Percentiles rank a stretch among this genome's conserved stretches.
phyloP scores from a whole-genome alignment of 1,139 yeast species.

The Blastobotrys ciferrii region DNA sequence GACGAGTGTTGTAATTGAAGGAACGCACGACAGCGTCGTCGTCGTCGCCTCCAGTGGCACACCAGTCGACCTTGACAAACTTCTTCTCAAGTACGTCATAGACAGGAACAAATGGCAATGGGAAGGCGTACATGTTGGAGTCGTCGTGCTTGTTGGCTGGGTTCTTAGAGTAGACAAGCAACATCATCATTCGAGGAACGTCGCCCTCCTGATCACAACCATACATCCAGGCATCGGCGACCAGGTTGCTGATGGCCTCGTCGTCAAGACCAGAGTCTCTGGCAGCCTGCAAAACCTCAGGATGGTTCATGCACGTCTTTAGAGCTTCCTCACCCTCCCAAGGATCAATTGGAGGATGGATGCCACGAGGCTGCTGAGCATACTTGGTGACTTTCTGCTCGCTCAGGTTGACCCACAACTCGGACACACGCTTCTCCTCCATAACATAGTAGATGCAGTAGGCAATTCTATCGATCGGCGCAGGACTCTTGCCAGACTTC shows the following conservation, averaged over 20 bases:
- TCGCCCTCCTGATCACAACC: conserved; percentile 84
- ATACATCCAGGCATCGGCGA: conserved; percentile 92
- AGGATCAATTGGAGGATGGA: conserved; percentile 72
- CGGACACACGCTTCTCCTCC: conserved; percentile 59
- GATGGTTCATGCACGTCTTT: conserved; percentile 72
- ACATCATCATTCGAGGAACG: conserved; percentile 65
- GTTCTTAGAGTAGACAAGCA: conserved; percentile 60
- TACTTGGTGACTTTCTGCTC: conserved; percentile 56
- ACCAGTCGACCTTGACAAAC: conserved; percentile 72
- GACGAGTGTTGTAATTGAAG: conserved; percentile 42
- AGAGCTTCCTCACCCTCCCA: conserved; percentile 62
- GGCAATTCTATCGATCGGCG: conserved; percentile 49
- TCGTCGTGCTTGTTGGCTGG: conserved; percentile 71
- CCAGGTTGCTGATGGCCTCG: conserved; percentile 57
- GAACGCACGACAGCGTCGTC: conserved; percentile 45
- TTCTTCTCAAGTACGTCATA: conserved; percentile 65
- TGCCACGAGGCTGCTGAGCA: conserved; percentile 57
- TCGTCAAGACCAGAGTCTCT: conserved; percentile 57
- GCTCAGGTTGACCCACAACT: conserved; percentile 69
- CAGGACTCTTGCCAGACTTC: conserved; percentile 50
- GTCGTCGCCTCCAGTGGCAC: conserved; percentile 63
- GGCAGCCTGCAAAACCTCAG: conserved; percentile 63
- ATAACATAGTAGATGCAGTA: conserved; percentile 66
- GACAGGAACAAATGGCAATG: conserved; percentile 79
- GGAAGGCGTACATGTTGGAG: conserved; percentile 81